phyloP scores from a whole-genome alignment of 192 early-diverging fungal genomes.

The Coemansia brasiliensis region DNA sequence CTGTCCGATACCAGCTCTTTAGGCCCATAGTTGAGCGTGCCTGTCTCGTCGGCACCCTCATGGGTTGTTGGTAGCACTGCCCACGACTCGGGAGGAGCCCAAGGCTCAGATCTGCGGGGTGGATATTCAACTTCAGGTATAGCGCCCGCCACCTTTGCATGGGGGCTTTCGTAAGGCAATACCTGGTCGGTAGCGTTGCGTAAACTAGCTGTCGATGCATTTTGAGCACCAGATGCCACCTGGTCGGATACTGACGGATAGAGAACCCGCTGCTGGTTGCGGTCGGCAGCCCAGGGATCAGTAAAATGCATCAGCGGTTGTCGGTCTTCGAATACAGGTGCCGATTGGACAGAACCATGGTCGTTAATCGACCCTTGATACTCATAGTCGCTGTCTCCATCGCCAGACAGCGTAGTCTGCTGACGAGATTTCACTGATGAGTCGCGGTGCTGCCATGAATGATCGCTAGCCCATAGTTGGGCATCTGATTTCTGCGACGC shows the following conservation, averaged over 20 bases:
- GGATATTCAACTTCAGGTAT: constrained; percentile 29
- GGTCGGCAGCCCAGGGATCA: constrained; percentile 50
- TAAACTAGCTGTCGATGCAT: constrained; percentile 17
- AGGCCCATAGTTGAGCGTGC: constrained; percentile 16
- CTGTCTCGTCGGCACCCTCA: constrained; percentile 40
- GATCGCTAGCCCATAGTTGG: constrained; percentile 26
- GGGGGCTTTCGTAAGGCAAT: neutral
- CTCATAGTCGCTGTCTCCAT: constrained; percentile 31
- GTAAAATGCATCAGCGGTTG: constrained; percentile 40
- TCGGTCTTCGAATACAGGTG: constrained; percentile 27
- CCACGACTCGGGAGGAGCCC: constrained; percentile 75
- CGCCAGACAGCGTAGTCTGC: constrained; percentile 25
- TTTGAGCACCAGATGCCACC: neutral
- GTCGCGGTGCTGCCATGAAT: constrained; percentile 40
- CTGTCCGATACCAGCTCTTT: constrained; percentile 34
- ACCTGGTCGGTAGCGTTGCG: constrained; percentile 7
- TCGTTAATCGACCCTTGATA: constrained; percentile 27
- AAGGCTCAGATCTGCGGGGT: constrained; percentile 55
- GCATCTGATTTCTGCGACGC: constrained; percentile 24
- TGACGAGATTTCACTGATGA: constrained; percentile 43
- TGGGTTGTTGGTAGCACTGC: constrained; percentile 58
- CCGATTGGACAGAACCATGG: constrained; percentile 36
- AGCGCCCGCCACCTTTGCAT: neutral
- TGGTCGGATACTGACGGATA: constrained; percentile 5
- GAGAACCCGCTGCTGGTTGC: constrained; percentile 23